Percentiles rank a stretch among this genome's conserved stretches.
These are phyloP conservation scores for Nitzschia putrida DNA, from an alignment of 108 stramenopile species.

Conservation along the genomic window DNA sequence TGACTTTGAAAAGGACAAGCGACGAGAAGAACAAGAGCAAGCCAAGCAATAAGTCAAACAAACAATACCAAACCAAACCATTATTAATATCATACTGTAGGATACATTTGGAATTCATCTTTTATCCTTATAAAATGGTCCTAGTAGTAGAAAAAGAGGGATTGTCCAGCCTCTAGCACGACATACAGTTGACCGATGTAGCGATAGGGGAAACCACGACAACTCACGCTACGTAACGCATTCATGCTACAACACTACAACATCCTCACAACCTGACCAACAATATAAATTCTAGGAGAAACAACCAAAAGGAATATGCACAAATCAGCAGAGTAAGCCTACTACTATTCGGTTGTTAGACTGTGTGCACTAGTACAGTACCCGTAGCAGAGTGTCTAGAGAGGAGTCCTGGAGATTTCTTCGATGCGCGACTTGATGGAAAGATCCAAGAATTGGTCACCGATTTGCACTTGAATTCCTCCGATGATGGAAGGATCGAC, in stretches of 20 bases:
- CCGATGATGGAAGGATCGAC: conserved; percentile 92
- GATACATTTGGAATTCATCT: too few species aligned
- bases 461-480: conserved; percentile 95
- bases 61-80: not conserved
- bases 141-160: not conserved
- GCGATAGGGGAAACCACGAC: too few species aligned
- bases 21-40: conserved; percentile 41
- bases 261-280: not conserved
- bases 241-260: too few species aligned
- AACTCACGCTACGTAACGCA: too few species aligned
- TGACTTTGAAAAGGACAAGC: conserved; percentile 69
- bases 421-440: conserved; percentile 90
- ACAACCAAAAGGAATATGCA: not conserved
- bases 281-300: not conserved
- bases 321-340: not conserved
- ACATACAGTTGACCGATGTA: too few species aligned
- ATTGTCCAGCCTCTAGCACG: not conserved
- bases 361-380: not conserved
- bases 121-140: too few species aligned
- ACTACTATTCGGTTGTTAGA: not conserved
- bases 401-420: conserved; percentile 69
- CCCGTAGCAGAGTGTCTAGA: conserved; percentile 40
- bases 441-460: conserved; percentile 97
- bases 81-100: too few species aligned
- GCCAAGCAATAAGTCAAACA: not conserved